These are phyloP conservation scores for Coemansia sp. DNA, from an alignment of 371 early-diverging fungal genomes.

Conservation along the genomic window DNA sequence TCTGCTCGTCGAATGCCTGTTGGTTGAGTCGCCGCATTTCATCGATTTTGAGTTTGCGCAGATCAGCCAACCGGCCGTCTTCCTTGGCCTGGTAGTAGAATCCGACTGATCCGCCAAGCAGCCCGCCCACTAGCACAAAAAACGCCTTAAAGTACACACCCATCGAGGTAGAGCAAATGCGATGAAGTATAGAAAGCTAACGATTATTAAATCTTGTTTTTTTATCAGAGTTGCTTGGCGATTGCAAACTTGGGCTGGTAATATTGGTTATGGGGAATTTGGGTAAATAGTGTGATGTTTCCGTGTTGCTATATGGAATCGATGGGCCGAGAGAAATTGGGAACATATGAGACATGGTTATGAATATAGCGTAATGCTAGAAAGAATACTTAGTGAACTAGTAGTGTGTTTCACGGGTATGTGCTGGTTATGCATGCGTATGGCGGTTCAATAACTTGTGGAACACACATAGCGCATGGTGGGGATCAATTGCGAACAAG, in stretches of 20 bases:
- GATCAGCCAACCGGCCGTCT: slow-evolving; percentile 27
- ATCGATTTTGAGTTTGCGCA: slow-evolving; percentile 36
- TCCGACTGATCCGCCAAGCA: slow-evolving; percentile 40
- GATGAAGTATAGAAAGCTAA: background rate
- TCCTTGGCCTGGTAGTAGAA: slow-evolving; percentile 43
- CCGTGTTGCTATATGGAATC: no score
- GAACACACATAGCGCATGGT: no score
- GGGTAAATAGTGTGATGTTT: no score
- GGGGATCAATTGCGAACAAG: no score
- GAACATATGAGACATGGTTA: no score
- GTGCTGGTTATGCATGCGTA: no score
- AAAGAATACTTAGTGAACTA: no score
- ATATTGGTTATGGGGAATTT: background rate
- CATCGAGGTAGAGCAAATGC: slow-evolving; percentile 3
- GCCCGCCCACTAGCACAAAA: slow-evolving; percentile 32
- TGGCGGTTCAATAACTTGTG: no score
- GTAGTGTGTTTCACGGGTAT: no score
- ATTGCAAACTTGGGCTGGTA: background rate
- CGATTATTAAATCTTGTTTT: background rate
- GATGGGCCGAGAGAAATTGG: no score
- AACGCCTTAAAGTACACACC: slow-evolving; percentile 40
- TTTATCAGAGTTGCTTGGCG: background rate
- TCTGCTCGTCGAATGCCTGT: background rate
- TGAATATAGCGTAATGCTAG: no score
- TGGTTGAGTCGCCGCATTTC: slow-evolving; percentile 35